phyloP scores from a whole-genome alignment of 208 protist genomes.

The Leishmania tarentolae region DNA sequence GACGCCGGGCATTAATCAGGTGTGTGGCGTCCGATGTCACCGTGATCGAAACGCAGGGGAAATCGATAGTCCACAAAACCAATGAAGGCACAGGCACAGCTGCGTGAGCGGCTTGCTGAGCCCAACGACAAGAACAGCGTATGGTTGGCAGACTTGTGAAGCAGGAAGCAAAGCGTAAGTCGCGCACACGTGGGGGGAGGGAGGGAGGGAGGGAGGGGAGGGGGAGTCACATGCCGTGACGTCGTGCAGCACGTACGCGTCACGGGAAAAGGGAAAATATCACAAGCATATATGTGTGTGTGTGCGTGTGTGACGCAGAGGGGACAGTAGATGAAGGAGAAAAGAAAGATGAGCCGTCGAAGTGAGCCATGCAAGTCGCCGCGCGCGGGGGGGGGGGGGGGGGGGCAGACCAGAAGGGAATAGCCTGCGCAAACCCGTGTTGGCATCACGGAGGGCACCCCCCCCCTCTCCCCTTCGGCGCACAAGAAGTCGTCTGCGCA shows the following conservation, averaged over 20 bases:
- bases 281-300: background rate
- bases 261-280: background rate
- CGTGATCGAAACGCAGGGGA: background rate
- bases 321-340: background rate
- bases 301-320: background rate
- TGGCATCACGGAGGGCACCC: background rate
- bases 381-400: too few relatives aligned
- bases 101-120: background rate
- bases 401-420: too few relatives aligned
- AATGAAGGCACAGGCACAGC: background rate
- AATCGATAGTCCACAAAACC: too few relatives aligned
- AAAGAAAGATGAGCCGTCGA: background rate
- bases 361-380: background rate
- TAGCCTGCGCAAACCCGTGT: too few relatives aligned
- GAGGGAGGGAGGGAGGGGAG: too few relatives aligned
- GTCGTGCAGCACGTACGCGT: background rate
- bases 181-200: background rate
- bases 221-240: background rate
- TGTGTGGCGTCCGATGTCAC: background rate
- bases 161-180: background rate
- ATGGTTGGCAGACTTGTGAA: background rate
- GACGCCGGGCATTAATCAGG: background rate
- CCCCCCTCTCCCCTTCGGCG: too few relatives aligned
- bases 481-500: background rate
- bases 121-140: background rate